These are phyloP conservation scores for Amphicarpaea edgeworthii DNA, from an alignment of 306 rosid genomes.

Conservation along the genomic window DNA sequence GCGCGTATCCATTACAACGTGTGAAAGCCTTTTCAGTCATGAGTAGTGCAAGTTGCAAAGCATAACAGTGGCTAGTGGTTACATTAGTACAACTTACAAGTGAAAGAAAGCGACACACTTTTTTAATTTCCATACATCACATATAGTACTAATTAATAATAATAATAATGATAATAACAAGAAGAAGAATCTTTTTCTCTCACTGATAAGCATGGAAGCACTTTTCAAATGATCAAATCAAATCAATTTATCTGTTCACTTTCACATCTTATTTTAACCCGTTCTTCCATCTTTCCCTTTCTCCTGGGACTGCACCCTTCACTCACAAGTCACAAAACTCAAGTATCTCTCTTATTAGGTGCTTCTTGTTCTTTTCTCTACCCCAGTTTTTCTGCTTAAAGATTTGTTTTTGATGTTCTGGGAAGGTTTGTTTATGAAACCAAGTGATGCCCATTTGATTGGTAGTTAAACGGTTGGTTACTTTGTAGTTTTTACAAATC, in stretches of 20 bases:
- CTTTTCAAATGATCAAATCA: slow-evolving; percentile 16
- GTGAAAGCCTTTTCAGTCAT: no score
- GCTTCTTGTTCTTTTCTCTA: neutral
- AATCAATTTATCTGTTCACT: neutral
- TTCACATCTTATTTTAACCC: neutral
- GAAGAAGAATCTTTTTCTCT: neutral
- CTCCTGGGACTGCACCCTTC: slow-evolving; percentile 23
- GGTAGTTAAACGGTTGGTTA: slow-evolving; percentile 13
- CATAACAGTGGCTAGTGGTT: no score
- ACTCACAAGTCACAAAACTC: slow-evolving; percentile 21
- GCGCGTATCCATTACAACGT: no score
- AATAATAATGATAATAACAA: neutral
- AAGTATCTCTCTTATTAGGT: neutral
- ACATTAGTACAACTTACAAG: no score
- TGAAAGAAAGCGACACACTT: no score
- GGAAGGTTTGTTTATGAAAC: slow-evolving; percentile 9
- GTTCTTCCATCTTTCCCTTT: slow-evolving; percentile 16
- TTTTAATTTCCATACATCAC: neutral
- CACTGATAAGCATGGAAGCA: slow-evolving; percentile 28
- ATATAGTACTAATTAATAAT: neutral
- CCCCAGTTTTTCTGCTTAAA: neutral
- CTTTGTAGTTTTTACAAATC: neutral
- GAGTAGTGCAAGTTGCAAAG: no score
- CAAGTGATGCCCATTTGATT: neutral
- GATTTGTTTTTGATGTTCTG: neutral